phyloP scores from a whole-genome alignment of 2,329 filamentous ascomycete genomes.

The Biscogniauxia marginata region DNA sequence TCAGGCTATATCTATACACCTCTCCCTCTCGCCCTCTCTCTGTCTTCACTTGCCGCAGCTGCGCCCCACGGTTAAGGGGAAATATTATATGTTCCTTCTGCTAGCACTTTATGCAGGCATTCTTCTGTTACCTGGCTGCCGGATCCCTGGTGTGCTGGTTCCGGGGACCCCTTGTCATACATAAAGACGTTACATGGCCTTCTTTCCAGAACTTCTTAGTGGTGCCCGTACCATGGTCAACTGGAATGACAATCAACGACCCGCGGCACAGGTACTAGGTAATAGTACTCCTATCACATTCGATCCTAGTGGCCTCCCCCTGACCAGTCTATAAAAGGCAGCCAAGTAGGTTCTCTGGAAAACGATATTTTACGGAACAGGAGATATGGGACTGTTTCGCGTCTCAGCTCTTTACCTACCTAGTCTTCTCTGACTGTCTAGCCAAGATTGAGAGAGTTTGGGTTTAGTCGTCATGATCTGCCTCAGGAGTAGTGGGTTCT shows the following conservation, averaged over 20 bases:
- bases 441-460: too few species aligned
- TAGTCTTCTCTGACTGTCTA: not conserved
- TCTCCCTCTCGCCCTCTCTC: not conserved
- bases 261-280: not conserved
- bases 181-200: not conserved
- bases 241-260: not conserved
- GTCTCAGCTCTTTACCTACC: not conserved
- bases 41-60: not conserved
- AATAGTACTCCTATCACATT: not conserved
- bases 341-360: not conserved
- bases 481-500: not conserved
- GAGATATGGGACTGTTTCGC: not conserved
- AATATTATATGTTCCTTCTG: not conserved
- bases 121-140: not conserved
- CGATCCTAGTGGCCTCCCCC: not conserved
- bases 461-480: not conserved
- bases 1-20: not conserved
- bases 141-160: not conserved
- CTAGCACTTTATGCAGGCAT: not conserved
- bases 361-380: not conserved
- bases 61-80: not conserved
- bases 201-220: not conserved
- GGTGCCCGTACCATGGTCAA: not conserved
- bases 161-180: not conserved
- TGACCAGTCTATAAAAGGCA: not conserved